A percentile compares a stretch with the other conserved stretches of the same genome.
phyloP scores from a whole-genome alignment of 257 asterid species.

The Solanum rostratum region DNA sequence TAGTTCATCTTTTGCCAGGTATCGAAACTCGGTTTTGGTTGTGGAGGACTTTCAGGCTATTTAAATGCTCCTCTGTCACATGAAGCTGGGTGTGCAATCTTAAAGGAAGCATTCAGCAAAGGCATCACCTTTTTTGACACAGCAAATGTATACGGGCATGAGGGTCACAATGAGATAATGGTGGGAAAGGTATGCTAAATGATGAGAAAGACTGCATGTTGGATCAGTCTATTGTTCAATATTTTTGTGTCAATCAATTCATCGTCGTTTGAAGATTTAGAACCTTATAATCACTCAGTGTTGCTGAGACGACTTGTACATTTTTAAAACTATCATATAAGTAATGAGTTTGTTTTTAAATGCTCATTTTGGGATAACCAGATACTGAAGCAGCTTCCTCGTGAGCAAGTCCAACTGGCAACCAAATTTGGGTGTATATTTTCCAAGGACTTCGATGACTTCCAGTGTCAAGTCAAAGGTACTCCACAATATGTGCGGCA shows the following conservation, averaged over 20 bases:
- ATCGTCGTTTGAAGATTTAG: background rate
- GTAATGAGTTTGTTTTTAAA: background rate
- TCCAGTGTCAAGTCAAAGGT: background rate
- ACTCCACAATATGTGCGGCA: conserved; percentile 30
- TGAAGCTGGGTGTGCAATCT: conserved; percentile 27
- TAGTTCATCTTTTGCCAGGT: conserved; percentile 13
- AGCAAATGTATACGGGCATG: conserved; percentile 25
- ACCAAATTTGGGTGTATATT: conserved; percentile 21
- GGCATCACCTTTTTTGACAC: conserved; percentile 53
- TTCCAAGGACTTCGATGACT: background rate
- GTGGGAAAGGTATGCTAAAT: conserved; percentile 33
- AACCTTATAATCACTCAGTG: background rate
- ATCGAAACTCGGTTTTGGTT: conserved; percentile 41
- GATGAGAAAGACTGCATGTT: background rate
- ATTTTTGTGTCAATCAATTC: background rate
- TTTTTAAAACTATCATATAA: background rate
- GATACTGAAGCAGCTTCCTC: conserved; percentile 26
- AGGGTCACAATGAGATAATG: conserved; percentile 32
- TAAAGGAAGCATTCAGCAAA: conserved; percentile 27
- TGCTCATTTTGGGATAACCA: background rate
- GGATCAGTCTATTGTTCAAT: background rate
- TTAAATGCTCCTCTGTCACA: conserved; percentile 39
- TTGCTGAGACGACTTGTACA: background rate
- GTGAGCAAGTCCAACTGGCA: conserved; percentile 22
- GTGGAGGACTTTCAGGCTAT: conserved; percentile 38